Percentiles rank a stretch among this genome's conserved stretches.
phyloP scores from a whole-genome alignment of 2,329 filamentous ascomycete genomes.

The Xenoacremonium recifei region DNA sequence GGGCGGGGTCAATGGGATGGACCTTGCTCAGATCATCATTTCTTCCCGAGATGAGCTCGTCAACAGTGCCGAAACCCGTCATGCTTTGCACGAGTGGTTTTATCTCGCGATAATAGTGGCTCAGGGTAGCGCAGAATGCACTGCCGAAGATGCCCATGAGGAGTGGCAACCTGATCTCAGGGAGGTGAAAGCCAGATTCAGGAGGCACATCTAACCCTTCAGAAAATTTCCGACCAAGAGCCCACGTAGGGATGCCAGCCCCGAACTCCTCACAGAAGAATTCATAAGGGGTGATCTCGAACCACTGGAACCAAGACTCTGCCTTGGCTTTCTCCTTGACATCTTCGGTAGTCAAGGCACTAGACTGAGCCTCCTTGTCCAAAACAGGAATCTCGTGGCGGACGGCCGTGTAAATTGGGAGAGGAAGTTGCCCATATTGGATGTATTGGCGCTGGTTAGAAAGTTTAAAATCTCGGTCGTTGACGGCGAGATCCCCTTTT shows the following conservation, averaged over 20 bases:
- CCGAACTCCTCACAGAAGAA: constrained; percentile 91
- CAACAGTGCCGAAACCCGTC: constrained; percentile 72
- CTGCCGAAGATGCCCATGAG: constrained; percentile 95
- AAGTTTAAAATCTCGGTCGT: constrained; percentile 80
- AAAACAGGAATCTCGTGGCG: constrained; percentile 86
- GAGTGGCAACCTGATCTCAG: constrained; percentile 79
- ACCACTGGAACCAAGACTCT: constrained; percentile 97
- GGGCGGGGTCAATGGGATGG: constrained; percentile 90
- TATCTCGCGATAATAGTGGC: constrained; percentile 94
- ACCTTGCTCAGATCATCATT: constrained; percentile 86
- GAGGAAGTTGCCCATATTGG: constrained; percentile 73
- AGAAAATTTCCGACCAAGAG: constrained; percentile 79
- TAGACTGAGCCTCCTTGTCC: constrained; percentile 29
- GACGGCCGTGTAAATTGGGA: constrained; percentile 95
- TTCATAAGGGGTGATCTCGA: constrained; percentile 91
- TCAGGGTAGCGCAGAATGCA: constrained; percentile 92
- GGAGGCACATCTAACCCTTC: constrained; percentile 55
- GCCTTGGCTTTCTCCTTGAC: constrained; percentile 53
- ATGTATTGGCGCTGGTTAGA: constrained; percentile 81
- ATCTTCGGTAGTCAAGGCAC: constrained; percentile 38
- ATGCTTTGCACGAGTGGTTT: constrained; percentile 76
- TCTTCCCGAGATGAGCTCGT: constrained; percentile 77
- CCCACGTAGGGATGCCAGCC: constrained; percentile 94
- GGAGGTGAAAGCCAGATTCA: constrained; percentile 67
- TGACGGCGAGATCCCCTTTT: constrained; percentile 72